Conservation (phyloP, 306 rosid genomes). For the Cicer pinnatifidum region DNA sequence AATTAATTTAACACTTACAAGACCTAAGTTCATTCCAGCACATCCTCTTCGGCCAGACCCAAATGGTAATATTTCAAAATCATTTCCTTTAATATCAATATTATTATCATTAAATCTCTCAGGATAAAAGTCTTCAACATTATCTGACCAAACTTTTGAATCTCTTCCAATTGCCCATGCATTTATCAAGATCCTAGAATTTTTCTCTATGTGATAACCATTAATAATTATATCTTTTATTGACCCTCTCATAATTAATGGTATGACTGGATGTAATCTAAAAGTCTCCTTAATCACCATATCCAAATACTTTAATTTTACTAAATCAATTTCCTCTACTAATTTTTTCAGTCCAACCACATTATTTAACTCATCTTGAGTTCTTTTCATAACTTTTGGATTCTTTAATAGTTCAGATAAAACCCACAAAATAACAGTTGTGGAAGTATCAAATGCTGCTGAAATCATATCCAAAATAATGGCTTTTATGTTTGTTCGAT, state of each 20-base stretch:
- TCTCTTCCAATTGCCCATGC: constrained; percentile 49
- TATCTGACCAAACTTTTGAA: constrained; percentile 42
- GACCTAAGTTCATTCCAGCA: constrained; percentile 41
- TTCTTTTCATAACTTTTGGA: constrained; percentile 40
- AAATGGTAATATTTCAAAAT: constrained; percentile 47
- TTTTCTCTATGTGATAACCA: constrained; percentile 45
- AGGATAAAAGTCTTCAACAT: constrained; percentile 39
- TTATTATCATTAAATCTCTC: constrained; percentile 39
- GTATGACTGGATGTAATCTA: constrained; percentile 44
- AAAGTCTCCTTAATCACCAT: constrained; percentile 53
- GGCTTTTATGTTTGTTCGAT: constrained; percentile 45
- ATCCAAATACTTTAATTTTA: constrained; percentile 43
- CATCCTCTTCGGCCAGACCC: constrained; percentile 50
- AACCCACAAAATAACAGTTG: constrained; percentile 41
- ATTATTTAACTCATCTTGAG: constrained; percentile 43
- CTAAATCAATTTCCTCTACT: constrained; percentile 51
- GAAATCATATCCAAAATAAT: constrained; percentile 47
- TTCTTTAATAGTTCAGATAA: constrained; percentile 48
- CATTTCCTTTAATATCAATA: constrained; percentile 32
- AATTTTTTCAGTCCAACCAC: constrained; percentile 43
- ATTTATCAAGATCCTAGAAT: constrained; percentile 38
- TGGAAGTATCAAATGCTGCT: constrained; percentile 37
- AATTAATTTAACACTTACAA: not conserved
- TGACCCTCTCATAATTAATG: constrained; percentile 40
- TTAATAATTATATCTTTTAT: constrained; percentile 40